Evolutionary conservation across 768 basidiomycete genomes (phyloP).

Genomic region (Filobasidium floriforme): DNA sequence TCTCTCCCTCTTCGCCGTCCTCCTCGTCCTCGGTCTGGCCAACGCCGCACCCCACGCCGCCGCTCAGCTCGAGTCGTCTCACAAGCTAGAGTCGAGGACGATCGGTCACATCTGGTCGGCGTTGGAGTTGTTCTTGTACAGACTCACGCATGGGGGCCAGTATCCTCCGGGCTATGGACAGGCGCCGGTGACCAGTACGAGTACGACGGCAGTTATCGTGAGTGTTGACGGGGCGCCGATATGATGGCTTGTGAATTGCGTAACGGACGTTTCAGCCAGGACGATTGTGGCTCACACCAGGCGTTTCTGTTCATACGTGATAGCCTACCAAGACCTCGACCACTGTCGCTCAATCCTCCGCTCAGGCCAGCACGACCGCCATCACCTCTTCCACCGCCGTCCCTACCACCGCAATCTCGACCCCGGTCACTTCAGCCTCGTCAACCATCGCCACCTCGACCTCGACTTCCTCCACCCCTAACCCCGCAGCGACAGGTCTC

Average conservation of each 20-base stretch:
- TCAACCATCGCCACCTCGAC: background rate
- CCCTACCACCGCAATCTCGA: background rate
- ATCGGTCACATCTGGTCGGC: background rate
- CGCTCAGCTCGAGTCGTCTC: background rate
- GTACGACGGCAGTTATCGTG: background rate
- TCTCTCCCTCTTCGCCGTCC: background rate
- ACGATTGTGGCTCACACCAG: too few species aligned
- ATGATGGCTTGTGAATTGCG: too few species aligned
- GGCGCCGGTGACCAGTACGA: background rate
- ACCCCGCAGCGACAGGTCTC: background rate
- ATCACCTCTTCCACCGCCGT: background rate
- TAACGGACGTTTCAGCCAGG: too few species aligned
- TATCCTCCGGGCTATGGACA: constrained; percentile 3
- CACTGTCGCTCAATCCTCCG: background rate
- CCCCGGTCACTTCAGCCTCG: background rate
- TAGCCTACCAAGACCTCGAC: constrained; percentile 1
- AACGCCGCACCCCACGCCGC: background rate
- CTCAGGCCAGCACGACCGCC: background rate
- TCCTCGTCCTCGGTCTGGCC: background rate
- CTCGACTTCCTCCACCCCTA: background rate
- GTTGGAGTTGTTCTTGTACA: background rate
- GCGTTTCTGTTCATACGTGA: background rate
- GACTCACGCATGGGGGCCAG: background rate
- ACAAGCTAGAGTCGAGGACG: background rate
- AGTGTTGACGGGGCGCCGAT: background rate